Conservation (phyloP, 805 yeast species). For the Komagataella mondaviorum region DNA sequence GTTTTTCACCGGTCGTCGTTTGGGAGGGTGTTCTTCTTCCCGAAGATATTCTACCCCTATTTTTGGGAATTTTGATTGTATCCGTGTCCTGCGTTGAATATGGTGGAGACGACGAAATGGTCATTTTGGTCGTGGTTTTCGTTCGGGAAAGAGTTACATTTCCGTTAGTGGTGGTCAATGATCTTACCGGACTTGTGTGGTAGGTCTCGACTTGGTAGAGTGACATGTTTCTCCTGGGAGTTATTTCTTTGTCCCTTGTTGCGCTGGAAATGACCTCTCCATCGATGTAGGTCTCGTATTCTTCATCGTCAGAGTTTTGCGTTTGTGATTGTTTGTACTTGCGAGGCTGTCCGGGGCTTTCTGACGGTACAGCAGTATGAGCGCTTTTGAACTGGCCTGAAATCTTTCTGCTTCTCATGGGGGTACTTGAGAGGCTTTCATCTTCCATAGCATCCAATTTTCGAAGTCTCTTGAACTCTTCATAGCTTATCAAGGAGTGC, state of each 20-base stretch:
- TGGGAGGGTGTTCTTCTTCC: slow-evolving; percentile 3
- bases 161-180: neutral
- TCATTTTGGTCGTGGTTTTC: slow-evolving; percentile 2
- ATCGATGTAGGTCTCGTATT: slow-evolving; percentile 1
- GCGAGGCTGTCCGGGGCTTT: slow-evolving; percentile 96
- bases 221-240: neutral
- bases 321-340: slow-evolving; percentile 25
- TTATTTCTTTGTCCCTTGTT: neutral
- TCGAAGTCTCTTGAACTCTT: slow-evolving; percentile 43
- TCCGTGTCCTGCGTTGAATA: neutral
- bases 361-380: slow-evolving; percentile 73
- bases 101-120: slow-evolving; percentile 2
- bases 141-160: neutral
- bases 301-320: slow-evolving; percentile 1
- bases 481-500: slow-evolving; percentile 47
- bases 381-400: slow-evolving; percentile 54
- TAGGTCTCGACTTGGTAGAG: neutral
- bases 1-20: slow-evolving; percentile 12
- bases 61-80: neutral
- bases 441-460: slow-evolving; percentile 21
- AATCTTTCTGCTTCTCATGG: slow-evolving; percentile 56
- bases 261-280: neutral
- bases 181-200: neutral
- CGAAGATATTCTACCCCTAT: neutral
- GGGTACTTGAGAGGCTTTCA: slow-evolving; percentile 13